These are phyloP conservation scores for Epichloe elymi DNA, from an alignment of 2,329 filamentous ascomycete species.

Conservation along the genomic window DNA sequence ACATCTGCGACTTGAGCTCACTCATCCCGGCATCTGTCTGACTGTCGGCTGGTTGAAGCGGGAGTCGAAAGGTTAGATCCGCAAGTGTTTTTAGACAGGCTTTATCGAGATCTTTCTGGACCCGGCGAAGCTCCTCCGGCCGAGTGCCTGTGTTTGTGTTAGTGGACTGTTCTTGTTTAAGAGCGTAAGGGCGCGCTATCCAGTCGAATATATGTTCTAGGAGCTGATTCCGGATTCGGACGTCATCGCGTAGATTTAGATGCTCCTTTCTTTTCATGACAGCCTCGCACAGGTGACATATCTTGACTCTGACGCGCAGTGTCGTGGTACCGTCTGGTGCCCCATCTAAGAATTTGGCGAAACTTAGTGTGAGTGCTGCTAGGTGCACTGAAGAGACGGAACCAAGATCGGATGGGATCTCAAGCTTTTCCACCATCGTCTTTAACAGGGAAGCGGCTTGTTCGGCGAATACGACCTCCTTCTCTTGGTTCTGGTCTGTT, in stretches of 20 bases:
- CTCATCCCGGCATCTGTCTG: conserved; percentile 54
- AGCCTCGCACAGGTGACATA: conserved; percentile 53
- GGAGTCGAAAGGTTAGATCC: conserved; percentile 52
- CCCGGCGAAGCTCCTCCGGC: conserved; percentile 41
- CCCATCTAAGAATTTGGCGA: conserved; percentile 53
- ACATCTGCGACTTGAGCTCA: conserved; percentile 58
- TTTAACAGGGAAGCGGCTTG: conserved; percentile 52
- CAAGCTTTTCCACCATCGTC: conserved; percentile 49
- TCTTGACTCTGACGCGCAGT: conserved; percentile 53
- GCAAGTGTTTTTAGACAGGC: conserved; percentile 53
- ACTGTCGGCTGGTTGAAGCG: conserved; percentile 51
- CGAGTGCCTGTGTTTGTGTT: conserved; percentile 22
- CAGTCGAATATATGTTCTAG: conserved; percentile 56
- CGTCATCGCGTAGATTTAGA: conserved; percentile 54
- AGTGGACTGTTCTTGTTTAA: conserved; percentile 27
- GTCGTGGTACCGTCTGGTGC: conserved; percentile 41
- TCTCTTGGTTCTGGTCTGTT: conserved; percentile 40
- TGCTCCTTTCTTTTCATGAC: conserved; percentile 55
- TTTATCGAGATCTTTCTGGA: conserved; percentile 53
- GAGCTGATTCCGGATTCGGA: conserved; percentile 54
- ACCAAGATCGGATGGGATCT: conserved; percentile 48
- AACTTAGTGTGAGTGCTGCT: conserved; percentile 48
- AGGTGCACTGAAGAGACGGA: conserved; percentile 51
- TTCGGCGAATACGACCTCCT: conserved; percentile 53
- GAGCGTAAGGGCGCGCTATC: conserved; percentile 49